Conservation (phyloP, 1,284 basidiomycete species). For the Melampsora larici-populina region DNA sequence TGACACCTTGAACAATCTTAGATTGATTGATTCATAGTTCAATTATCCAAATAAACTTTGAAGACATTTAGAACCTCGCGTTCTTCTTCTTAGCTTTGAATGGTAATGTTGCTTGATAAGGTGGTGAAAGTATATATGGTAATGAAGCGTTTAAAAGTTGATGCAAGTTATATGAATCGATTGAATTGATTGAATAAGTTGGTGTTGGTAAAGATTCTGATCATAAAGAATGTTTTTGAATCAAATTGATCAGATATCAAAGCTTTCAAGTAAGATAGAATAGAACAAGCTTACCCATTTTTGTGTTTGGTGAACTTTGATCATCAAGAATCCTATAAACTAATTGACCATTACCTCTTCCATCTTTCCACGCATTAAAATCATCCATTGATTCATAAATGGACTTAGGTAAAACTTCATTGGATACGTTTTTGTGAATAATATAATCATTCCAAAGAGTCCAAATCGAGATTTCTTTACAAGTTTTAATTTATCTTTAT, state of each 20-base stretch:
- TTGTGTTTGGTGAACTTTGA: neutral
- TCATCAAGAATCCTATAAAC: constrained; percentile 23
- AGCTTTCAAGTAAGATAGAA: neutral
- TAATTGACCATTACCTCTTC: constrained; percentile 9
- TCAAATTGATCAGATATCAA: neutral
- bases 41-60: no score
- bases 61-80: no score
- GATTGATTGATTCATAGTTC: no score
- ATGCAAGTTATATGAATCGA: constrained; percentile 13
- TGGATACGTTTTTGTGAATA: constrained; percentile 48
- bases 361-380: constrained; percentile 13
- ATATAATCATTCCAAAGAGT: constrained; percentile 66
- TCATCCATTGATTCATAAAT: neutral
- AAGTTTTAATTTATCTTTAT: constrained; percentile 77
- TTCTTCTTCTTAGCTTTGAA: constrained; percentile 44
- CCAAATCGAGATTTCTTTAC: constrained; percentile 73
- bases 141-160: constrained; percentile 25
- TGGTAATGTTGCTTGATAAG: constrained; percentile 26
- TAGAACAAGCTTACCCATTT: constrained; percentile 10
- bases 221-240: neutral
- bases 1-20: no score
- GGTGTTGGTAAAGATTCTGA: neutral
- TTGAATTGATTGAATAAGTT: constrained; percentile 11
- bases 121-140: constrained; percentile 14
- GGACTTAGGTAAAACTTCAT: neutral